Base-by-base conservation (phyloP, 345 rosid species). In the Nephelium lappaceum region DNA sequence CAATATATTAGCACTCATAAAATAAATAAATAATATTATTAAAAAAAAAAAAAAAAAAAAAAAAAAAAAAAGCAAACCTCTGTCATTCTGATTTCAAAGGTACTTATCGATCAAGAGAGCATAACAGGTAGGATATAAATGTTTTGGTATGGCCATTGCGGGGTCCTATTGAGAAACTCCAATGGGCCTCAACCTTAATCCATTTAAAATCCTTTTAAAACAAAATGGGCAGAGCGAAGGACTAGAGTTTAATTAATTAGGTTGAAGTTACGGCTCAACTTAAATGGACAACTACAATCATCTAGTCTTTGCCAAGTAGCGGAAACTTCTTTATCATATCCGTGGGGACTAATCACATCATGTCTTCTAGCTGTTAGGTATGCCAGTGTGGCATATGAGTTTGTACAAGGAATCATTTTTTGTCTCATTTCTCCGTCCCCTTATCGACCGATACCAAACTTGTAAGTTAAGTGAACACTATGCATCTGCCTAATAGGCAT, bases 401-500 rank as follows among this genome's bases (percentile, higher is more conserved):
- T 73, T 81, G 80, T 76, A 63, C 62, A 72, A 80, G 67, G 62
- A 60, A 83, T 79, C 82, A 80, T 83, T 81, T 77, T 80, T 75
- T 73, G 71, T 82, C 87, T 31, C 79, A 80, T 60, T 78, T 79
- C 72, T 82, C 80, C 81, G 69, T 63, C 81, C 67, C 53, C 63
- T 27, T 0, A 42, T 23, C 53, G 82, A 88, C 66, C 70, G 84
- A 84, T 85, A 79, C 92, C 88, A 71, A 90, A 86, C 89, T 84
- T 85, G 79, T 60, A 78, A 60, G 72, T 81, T 75, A 86, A 77
- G 86, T 79, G 81, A 80, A 84, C 63, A 80, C 71, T 67, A 72
- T 70, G 58, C 76, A 73, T 69, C 83, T 81, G 81, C 69, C 73
- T 49, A 19, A n/a, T 6, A 38, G 73, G 80, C 53, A 75, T 60